phyloP scores from a whole-genome alignment of 495 filamentous ascomycete genomes.

The Daldinia loculata region DNA sequence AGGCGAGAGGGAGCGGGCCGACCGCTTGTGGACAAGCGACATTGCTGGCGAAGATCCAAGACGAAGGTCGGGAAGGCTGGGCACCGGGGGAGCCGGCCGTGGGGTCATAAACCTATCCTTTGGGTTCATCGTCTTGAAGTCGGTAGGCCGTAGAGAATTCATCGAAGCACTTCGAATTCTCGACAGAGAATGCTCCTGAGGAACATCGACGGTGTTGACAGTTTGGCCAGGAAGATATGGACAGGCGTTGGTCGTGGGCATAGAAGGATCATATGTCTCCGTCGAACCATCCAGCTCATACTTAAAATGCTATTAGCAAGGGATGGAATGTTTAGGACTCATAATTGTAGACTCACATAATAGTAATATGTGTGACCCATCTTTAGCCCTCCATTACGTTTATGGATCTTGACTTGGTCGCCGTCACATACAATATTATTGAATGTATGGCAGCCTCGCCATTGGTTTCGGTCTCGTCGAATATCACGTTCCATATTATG shows the following conservation, averaged over 20 bases:
- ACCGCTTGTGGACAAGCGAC: constrained; percentile 57
- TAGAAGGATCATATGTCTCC: constrained; percentile 74
- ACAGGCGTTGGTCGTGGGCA: constrained; percentile 79
- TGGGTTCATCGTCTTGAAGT: constrained; percentile 79
- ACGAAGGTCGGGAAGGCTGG: constrained; percentile 55
- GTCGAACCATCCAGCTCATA: constrained; percentile 80
- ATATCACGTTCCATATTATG: constrained; percentile 83
- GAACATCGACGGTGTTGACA: constrained; percentile 83
- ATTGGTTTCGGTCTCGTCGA: constrained; percentile 73
- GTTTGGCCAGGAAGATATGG: constrained; percentile 86
- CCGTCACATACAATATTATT: constrained; percentile 86
- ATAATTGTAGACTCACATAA: constrained; percentile 68
- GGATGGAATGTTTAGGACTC: constrained; percentile 21
- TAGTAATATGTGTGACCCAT: constrained; percentile 97
- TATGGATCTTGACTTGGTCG: constrained; percentile 60
- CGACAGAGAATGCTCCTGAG: constrained; percentile 66
- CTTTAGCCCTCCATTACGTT: constrained; percentile 80
- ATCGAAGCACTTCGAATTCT: constrained; percentile 61
- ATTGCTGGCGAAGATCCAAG: constrained; percentile 64
- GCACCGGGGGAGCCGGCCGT: constrained; percentile 62
- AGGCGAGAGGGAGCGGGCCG: constrained; percentile 59
- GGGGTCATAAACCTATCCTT: constrained; percentile 77
- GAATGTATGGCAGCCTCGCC: constrained; percentile 86
- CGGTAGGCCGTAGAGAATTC: constrained; percentile 56
- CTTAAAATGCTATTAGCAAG: constrained; percentile 54